Evolutionary conservation across 371 early-diverging fungal species (phyloP), one percentile per base, ranked within the genome.

Genomic region (Blastocladiella emersonii): DNA sequence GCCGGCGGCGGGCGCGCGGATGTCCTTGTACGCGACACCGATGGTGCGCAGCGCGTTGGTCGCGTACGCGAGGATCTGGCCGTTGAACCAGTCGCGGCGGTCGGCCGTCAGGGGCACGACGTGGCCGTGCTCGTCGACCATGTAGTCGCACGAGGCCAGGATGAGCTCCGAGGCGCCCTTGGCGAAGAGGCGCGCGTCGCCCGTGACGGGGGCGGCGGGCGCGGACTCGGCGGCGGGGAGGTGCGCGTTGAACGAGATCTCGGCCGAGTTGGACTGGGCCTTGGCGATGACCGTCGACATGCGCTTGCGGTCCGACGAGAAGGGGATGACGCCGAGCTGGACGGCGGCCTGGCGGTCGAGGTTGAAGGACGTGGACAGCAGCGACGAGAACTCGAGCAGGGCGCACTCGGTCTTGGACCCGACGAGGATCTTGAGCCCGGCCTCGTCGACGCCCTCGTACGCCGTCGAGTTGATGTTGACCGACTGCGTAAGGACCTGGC

Each of bases 391-490:
- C 41, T 84, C 83, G 61, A 98, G 78, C 43, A 98, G 71, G 5
- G 98, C 97, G 59, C 86, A 83, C 74, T 98, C 98, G 34, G 93
- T 94, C 78, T 92, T 93, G 63, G 88, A 87, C 34, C 98, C 98
- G 66, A 89, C 77, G 71, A 92, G 90, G 12, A 73, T 84, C 21
- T 75, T 63, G 36, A 78, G 74, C 41, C 89, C 90, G 35, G 23
- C 51, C 69, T 89, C 86, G 67, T 89, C 86, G 61, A 80, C 85
- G 56, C 79, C 87, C 69, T 91, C 90, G 67, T 88, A 91, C 1
- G 95, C 95, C 15, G 89, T 85, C 6, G 93, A 91, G 78, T 98
- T 98, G 68, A 91, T 63, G 13, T 88, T 78, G 62, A 88, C 82
- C 19, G 82, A 76, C 68, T 91, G 85, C 21, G 75, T 62, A 17